Base-by-base conservation (phyloP, 2,329 filamentous ascomycete species). In the Didymella sp. region DNA sequence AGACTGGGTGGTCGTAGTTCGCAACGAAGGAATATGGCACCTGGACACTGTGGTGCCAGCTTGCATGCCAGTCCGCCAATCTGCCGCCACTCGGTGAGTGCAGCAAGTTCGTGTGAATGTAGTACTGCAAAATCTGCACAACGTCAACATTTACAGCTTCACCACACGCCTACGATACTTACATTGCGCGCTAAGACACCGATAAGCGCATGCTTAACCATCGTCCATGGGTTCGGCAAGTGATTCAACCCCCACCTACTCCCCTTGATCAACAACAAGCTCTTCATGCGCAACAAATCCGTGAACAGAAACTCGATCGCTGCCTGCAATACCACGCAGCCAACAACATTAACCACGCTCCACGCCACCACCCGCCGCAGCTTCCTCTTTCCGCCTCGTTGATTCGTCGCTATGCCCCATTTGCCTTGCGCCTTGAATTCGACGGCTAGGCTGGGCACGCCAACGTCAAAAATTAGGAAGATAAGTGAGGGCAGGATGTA, bases 401-500 rank as follows among this genome's bases (percentile, higher is more conserved):
- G 67, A 15, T 67, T 60, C 5, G 59, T 69, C 0, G 85, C 82
- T 6, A 86, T 73, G 7, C 81, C 81, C 41, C 72, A 63, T 59
- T 80, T 73, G 12, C 84, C 89, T 59, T 88, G 85, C 46, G 86
- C 81, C 72, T 96, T 96, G 74, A 94, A 77, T 19, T 81, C 81
- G 21, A 85, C 83, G 6, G 89, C 83, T 2, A 93, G 79, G 53
- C 86, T 89, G 0, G 93, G 92, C 0, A 92, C 67, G 1, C 85
- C 73, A 2, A 84, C 80, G 72, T 96, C 92, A 70, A 96, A 88
- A 3, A 87, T 69, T 1, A 95, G 85, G 67, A 92, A 92, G 12
- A 89, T 58, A 0, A 90, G 73, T 0, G 91, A 90, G 0, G 92
- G 92, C 0, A 90, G 50, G 2, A 95, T 78, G 77, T 88, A 96